Base-by-base conservation (phyloP, 2,329 filamentous ascomycete species). In the Monilinia laxa region DNA sequence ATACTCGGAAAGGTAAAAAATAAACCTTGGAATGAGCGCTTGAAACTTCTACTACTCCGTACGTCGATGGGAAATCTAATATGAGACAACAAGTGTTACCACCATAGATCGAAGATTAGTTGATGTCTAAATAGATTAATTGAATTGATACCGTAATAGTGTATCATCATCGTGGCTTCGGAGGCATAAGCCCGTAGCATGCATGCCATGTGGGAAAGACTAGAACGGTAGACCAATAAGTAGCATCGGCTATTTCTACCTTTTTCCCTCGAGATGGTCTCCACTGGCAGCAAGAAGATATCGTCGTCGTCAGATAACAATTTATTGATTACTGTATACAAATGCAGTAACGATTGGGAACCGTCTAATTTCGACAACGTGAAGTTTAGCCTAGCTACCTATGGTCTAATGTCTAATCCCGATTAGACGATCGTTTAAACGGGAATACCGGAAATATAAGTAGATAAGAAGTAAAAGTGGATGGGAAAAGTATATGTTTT, bases 81-180 rank as follows among this genome's bases (percentile, higher is more conserved):
- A 20, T 58, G 40, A 58, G 56, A 58, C 40, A n/a, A 58, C 12
- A 38, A 31, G 56, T 31, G 18, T 47, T 47, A 28, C 56, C 56
- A 47, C 10, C 23, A 47, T 47, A 58, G 45, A 23, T 23, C 56
- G 16, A 58, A 28, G 56, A 31, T 58, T 58, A 45, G 25, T 58
- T 47, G 55, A 58, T 45, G 40, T 58, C 40, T 14, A 51, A 38
- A 28, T 60, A 60, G 58, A 60, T 23, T 58, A 58, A 58, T 47
- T 47, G 12, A 40, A 58, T 58, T 25, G 45, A 9, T 25, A 25
- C 38, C 51, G n/a, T 23, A 23, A 62, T 38, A 51, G 57, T 38
- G 45, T 60, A 45, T 60, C 57, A 60, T 62, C 45, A 62, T 62
- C n/a, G 45, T 62, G 58, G 58, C 58, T 62, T 62, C 58, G 45